A percentile compares a stretch with the other conserved stretches of the same genome.
Evolutionary conservation across 805 yeast genomes (phyloP).

Genomic region (Starmera dryadoides): DNA sequence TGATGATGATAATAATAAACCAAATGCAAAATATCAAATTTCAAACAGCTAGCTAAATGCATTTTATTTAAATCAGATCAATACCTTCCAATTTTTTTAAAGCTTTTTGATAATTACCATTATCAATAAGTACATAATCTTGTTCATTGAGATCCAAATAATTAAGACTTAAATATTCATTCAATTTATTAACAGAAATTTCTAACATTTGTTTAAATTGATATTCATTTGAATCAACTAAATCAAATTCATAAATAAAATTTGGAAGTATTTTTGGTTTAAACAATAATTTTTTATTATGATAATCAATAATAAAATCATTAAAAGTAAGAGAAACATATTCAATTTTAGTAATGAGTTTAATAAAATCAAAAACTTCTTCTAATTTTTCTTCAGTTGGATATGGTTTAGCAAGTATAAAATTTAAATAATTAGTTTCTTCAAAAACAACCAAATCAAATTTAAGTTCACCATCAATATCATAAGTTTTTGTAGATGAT

Average conservation of each 20-base stretch:
- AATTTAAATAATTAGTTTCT: slow-evolving; percentile 16
- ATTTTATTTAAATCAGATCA: background rate
- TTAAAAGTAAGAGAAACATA: slow-evolving; percentile 18
- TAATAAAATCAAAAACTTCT: slow-evolving; percentile 10
- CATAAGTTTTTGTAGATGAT: background rate
- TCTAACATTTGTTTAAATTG: background rate
- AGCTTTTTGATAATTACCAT: background rate
- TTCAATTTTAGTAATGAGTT: slow-evolving; percentile 16
- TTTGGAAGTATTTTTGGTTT: slow-evolving; percentile 18
- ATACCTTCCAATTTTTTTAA: background rate
- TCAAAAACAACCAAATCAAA: slow-evolving; percentile 11
- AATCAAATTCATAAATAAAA: slow-evolving; percentile 17
- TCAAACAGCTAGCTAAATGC: no score
- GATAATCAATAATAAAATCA: slow-evolving; percentile 11
- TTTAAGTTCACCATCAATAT: slow-evolving; percentile 2
- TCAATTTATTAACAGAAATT: background rate
- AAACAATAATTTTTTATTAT: slow-evolving; percentile 13
- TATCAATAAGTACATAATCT: background rate
- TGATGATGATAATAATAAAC: no score
- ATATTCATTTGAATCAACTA: slow-evolving; percentile 6
- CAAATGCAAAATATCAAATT: no score
- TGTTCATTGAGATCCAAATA: background rate
- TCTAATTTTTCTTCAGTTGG: slow-evolving; percentile 1
- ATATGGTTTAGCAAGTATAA: slow-evolving; percentile 4
- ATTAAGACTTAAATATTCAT: background rate